Evolutionary conservation across 257 asterid species (phyloP).

Genomic region (Fraxinus quadrangulata): DNA sequence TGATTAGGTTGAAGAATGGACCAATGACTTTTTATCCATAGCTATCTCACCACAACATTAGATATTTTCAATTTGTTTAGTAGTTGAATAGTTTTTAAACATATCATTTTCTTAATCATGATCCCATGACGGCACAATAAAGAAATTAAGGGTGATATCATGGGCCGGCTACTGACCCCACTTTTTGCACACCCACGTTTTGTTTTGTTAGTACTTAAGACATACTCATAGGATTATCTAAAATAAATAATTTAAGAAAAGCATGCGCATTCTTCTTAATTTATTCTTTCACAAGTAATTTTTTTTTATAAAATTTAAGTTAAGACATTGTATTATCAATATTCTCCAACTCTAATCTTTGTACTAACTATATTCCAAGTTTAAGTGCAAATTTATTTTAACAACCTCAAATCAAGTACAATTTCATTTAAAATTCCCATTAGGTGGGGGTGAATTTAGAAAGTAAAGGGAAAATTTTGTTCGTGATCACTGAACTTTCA

Average conservation of each 20-base stretch:
- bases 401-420: too few species aligned
- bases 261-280: conserved; percentile 39
- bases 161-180: conserved; percentile 72
- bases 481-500: too few species aligned
- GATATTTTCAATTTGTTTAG: conserved; percentile 27
- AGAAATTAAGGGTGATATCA: conserved; percentile 62
- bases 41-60: conserved; percentile 26
- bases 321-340: neutral
- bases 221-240: conserved; percentile 28
- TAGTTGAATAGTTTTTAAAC: conserved; percentile 25
- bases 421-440: too few species aligned
- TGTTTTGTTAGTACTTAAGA: conserved; percentile 4
- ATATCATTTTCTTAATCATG: conserved; percentile 50
- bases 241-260: conserved; percentile 20
- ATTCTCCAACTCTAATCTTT: neutral
- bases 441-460: too few species aligned
- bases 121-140: conserved; percentile 43
- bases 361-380: neutral
- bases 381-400: too few species aligned
- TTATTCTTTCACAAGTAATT: neutral
- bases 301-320: neutral
- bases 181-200: conserved; percentile 38
- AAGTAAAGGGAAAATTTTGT: too few species aligned
- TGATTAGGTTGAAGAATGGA: conserved; percentile 39
- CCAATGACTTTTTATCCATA: conserved; percentile 24